Percentiles rank a stretch among this genome's conserved stretches.
Evolutionary conservation across 257 asterid species (phyloP).

Genomic region (Parsonsia alboflavescens): DNA sequence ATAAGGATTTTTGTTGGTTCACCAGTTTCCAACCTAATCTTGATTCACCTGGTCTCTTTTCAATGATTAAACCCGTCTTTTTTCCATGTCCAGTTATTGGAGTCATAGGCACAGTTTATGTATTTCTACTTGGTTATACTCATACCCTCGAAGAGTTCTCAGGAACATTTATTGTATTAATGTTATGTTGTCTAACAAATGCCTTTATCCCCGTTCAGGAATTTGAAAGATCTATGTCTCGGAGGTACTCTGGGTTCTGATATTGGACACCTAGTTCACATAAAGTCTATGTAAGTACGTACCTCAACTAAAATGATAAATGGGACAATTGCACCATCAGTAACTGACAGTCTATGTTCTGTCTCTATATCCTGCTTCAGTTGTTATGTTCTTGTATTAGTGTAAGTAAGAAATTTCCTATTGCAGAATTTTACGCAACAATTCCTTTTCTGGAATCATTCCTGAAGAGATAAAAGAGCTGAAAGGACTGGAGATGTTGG

Average conservation of each 20-base stretch:
- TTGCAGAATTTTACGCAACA: slow-evolving; percentile 73
- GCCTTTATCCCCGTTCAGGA: slow-evolving; percentile 36
- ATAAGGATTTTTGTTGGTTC: not conserved
- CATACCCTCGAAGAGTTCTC: not conserved
- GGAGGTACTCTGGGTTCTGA: slow-evolving; percentile 68
- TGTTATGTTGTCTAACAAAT: not conserved
- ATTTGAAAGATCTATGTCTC: slow-evolving; percentile 63
- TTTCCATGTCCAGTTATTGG: not conserved
- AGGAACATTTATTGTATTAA: not conserved
- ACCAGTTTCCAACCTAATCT: not conserved
- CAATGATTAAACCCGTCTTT: not conserved
- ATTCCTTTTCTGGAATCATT: slow-evolving; percentile 70
- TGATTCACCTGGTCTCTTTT: not conserved
- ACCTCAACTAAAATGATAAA: not conserved
- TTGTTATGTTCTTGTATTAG: not conserved
- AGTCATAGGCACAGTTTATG: not conserved
- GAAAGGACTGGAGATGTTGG: slow-evolving; percentile 63
- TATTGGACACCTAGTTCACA: slow-evolving; percentile 46
- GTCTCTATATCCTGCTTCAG: not conserved
- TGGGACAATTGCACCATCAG: not conserved
- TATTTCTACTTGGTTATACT: not conserved
- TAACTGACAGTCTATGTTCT: not conserved
- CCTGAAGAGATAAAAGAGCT: slow-evolving; percentile 58
- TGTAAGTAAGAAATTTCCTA: not conserved
- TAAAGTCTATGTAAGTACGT: slow-evolving; percentile 59